Percentiles rank a stretch among this genome's conserved stretches.
phyloP scores from a whole-genome alignment of 805 yeast genomes.

The Hanseniaspora thailandica region DNA sequence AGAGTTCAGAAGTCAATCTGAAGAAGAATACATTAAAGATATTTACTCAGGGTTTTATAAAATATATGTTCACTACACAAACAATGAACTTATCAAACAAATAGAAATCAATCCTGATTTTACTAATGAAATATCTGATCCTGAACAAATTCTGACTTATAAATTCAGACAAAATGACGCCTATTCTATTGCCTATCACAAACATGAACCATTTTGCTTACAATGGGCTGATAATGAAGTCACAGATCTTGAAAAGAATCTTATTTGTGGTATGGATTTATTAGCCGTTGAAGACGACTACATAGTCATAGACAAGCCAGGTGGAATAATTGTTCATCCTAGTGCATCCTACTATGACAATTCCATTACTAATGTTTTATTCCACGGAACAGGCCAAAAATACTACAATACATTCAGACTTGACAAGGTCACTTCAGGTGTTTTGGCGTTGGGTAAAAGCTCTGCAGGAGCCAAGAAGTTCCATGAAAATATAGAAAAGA shows the following conservation, averaged over 20 bases:
- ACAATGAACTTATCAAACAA: background rate
- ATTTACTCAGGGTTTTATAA: constrained; percentile 20
- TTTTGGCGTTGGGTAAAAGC: constrained; percentile 43
- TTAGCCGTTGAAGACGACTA: constrained; percentile 60
- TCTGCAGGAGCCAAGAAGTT: constrained; percentile 47
- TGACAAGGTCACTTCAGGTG: constrained; percentile 85
- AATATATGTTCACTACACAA: constrained; percentile 17
- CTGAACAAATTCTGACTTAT: constrained; percentile 4
- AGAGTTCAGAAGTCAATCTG: constrained; percentile 29
- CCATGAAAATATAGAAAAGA: constrained; percentile 44
- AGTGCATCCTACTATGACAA: constrained; percentile 70
- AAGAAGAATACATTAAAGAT: constrained; percentile 19
- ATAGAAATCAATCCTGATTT: background rate
- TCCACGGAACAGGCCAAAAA: constrained; percentile 47
- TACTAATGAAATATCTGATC: constrained; percentile 18
- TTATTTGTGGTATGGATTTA: constrained; percentile 41
- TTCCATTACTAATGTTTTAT: constrained; percentile 61
- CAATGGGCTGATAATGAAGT: constrained; percentile 22
- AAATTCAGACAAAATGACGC: constrained; percentile 22
- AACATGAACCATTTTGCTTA: constrained; percentile 82
- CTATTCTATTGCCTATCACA: constrained; percentile 36
- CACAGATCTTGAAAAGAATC: constrained; percentile 8
- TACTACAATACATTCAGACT: constrained; percentile 79
- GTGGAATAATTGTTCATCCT: constrained; percentile 92
- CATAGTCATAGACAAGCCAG: constrained; percentile 83